Percentiles rank a stretch among this genome's conserved stretches.
phyloP scores from a whole-genome alignment of 306 rosid genomes.

The Echinosophora koreensis region DNA sequence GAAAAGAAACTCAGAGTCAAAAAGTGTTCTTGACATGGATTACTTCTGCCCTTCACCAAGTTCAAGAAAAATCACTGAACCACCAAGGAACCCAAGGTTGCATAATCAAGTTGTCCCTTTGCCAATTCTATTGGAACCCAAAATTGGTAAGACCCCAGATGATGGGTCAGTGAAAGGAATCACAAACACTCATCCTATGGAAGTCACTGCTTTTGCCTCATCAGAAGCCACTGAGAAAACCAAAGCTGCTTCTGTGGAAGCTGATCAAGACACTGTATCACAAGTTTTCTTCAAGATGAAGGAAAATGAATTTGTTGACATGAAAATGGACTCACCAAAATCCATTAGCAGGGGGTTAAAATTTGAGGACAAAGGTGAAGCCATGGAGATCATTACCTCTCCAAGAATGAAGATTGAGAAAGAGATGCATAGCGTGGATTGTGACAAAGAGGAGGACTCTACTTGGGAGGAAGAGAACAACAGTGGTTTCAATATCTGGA shows the following conservation, averaged over 20 bases:
- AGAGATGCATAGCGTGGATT: conserved; percentile 42
- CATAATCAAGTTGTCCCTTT: conserved; percentile 44
- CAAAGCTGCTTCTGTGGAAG: conserved; percentile 36
- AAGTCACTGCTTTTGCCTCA: conserved; percentile 18
- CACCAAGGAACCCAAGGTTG: conserved; percentile 34
- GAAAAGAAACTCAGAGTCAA: conserved; percentile 48
- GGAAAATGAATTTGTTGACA: conserved; percentile 84
- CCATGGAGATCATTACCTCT: conserved; percentile 52
- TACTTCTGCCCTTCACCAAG: conserved; percentile 69
- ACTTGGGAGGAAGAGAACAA: conserved; percentile 41
- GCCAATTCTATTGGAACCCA: conserved; percentile 59
- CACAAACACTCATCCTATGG: conserved; percentile 6
- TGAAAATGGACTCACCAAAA: conserved; percentile 78
- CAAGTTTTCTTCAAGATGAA: conserved; percentile 66
- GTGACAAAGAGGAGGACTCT: conserved; percentile 5
- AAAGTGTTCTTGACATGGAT: conserved; percentile 50
- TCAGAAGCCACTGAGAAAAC: conserved; percentile 30
- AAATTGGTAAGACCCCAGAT: conserved; percentile 27
- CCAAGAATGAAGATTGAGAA: conserved; percentile 57
- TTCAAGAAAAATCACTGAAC: conserved; percentile 8
- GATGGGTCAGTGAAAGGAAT: conserved; percentile 42
- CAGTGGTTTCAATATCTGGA: conserved; percentile 62
- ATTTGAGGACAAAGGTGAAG: conserved; percentile 60
- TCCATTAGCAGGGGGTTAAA: conserved; percentile 55
- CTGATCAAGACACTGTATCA: conserved; percentile 59